Evolutionary conservation across 768 basidiomycete genomes (phyloP).

Genomic region (Pleurotus salmoneostramineus): DNA sequence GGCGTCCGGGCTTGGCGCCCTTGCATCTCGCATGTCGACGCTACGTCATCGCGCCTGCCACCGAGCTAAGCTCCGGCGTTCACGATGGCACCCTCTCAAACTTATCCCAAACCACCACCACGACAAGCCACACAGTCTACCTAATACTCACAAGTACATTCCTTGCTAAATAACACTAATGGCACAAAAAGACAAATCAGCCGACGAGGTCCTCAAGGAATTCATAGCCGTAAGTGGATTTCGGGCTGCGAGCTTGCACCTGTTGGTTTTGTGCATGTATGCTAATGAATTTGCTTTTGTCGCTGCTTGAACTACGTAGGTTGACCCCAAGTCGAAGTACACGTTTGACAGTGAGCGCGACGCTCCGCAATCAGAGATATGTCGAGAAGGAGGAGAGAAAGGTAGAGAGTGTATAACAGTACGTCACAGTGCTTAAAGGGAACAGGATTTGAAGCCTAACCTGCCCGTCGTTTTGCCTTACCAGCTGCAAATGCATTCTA

Average conservation of each 20-base stretch:
- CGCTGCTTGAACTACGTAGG: conserved; percentile 22
- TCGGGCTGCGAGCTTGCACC: background rate
- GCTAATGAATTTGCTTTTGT: too few relatives aligned
- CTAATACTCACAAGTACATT: background rate
- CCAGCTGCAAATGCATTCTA: conserved; percentile 62
- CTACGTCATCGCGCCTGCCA: background rate
- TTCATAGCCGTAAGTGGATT: conserved; percentile 37
- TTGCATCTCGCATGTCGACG: background rate
- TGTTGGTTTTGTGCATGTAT: background rate
- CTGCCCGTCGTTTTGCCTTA: background rate
- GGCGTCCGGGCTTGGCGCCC: too few relatives aligned
- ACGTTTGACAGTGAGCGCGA: conserved; percentile 61
- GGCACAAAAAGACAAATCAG: conserved; percentile 21
- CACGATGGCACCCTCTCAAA: too few relatives aligned
- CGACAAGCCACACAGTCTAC: too few relatives aligned
- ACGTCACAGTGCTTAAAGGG: conserved; percentile 16
- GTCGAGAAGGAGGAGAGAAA: conserved; percentile 40
- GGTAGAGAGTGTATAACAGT: conserved; percentile 55
- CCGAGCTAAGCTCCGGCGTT: background rate
- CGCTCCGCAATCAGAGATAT: conserved; percentile 55
- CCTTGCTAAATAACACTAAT: background rate
- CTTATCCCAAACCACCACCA: too few relatives aligned
- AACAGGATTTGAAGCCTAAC: background rate
- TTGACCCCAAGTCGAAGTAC: conserved; percentile 46
- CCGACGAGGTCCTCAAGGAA: conserved; percentile 21